Evolutionary conservation across 2,329 filamentous ascomycete species (phyloP).

Genomic region (Exophiala lecanii-corni): DNA sequence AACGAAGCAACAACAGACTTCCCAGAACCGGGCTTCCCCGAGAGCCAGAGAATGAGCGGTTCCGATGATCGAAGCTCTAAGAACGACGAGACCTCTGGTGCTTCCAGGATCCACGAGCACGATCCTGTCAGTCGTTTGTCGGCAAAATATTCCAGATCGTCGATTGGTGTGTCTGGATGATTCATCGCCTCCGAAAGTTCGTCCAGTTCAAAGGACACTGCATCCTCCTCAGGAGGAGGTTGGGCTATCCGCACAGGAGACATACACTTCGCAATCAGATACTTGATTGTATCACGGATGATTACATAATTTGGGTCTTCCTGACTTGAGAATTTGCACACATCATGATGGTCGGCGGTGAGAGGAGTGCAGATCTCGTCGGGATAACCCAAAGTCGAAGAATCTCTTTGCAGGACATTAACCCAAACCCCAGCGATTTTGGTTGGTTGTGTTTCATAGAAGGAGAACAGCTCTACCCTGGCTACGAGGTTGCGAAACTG

Average conservation of each 20-base stretch:
- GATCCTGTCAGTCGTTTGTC: conserved; percentile 11
- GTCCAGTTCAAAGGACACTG: not conserved
- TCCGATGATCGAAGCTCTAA: conserved; percentile 6
- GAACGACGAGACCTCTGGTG: conserved; percentile 3
- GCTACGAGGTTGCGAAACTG: conserved; percentile 39
- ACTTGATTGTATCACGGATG: conserved; percentile 13
- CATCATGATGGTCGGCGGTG: conserved; percentile 31
- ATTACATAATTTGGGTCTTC: conserved; percentile 28
- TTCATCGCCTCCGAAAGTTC: not conserved
- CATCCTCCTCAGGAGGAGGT: not conserved
- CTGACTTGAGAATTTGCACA: conserved; percentile 31
- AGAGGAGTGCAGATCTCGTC: conserved; percentile 37
- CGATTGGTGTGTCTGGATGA: conserved; percentile 4
- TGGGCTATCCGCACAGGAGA: too few species aligned
- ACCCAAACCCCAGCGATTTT: not conserved
- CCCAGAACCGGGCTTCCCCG: conserved; percentile 29
- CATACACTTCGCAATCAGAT: too few species aligned
- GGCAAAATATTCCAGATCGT: conserved; percentile 11
- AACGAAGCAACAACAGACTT: conserved; percentile 32
- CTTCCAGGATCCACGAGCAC: conserved; percentile 16
- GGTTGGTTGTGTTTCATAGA: conserved; percentile 41
- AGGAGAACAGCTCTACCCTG: conserved; percentile 39
- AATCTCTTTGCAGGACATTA: too few species aligned
- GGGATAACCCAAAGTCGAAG: conserved; percentile 40
- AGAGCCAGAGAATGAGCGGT: conserved; percentile 28